Conservation (phyloP, 257 asterid species). For the Rhazya stricta region DNA sequence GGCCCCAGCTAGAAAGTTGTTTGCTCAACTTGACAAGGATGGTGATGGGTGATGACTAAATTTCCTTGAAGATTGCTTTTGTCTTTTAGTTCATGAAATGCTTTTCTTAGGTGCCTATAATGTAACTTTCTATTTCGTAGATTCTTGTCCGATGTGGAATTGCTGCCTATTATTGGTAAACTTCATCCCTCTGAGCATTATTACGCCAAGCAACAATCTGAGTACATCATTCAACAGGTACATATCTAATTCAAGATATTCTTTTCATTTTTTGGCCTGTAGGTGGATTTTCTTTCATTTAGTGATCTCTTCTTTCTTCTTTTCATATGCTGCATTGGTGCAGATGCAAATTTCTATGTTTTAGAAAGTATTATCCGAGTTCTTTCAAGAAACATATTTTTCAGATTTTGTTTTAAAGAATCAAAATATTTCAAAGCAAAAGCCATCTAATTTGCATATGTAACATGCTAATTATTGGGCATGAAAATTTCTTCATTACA, state of each 20-base stretch:
- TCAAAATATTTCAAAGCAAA: neutral
- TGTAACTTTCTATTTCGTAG: constrained; percentile 34
- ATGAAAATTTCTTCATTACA: neutral
- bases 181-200: constrained; percentile 86
- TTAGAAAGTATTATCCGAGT: neutral
- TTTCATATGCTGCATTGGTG: neutral
- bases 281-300: neutral
- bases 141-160: constrained; percentile 64
- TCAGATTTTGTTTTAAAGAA: neutral
- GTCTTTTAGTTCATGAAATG: constrained; percentile 5
- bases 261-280: neutral
- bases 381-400: neutral
- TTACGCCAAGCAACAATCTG: constrained; percentile 87
- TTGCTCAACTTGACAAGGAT: constrained; percentile 78
- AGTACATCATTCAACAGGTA: constrained; percentile 90
- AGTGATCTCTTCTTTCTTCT: too few relatives aligned
- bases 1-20: constrained; percentile 68
- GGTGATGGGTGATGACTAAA: constrained; percentile 67
- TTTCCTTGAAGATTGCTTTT: constrained; percentile 7
- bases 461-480: neutral
- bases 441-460: neutral
- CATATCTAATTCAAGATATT: neutral
- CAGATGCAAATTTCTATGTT: neutral
- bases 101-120: constrained; percentile 11
- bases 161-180: constrained; percentile 75